Conservation (phyloP, 305 asterid genomes). For the Fraxinus greggii region DNA sequence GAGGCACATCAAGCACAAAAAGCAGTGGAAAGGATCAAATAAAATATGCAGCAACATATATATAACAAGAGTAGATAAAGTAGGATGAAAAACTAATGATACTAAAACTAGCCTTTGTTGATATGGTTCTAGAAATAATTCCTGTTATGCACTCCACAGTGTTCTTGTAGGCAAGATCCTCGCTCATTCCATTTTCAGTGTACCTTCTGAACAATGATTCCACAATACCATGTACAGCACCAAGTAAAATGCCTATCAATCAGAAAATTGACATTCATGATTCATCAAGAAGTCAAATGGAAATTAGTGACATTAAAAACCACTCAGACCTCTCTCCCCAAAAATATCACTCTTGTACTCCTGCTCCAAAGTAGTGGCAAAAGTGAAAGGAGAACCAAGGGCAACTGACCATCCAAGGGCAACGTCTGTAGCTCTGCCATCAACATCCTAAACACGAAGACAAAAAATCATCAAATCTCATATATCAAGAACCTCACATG, state of each 20-base stretch:
- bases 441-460: constrained; percentile 57
- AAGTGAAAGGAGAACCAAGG: constrained; percentile 94
- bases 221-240: constrained; percentile 96
- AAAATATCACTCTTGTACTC: constrained; percentile 95
- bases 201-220: constrained; percentile 81
- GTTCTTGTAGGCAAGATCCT: constrained; percentile 91
- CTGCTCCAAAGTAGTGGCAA: constrained; percentile 88
- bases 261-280: constrained; percentile 19
- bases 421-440: constrained; percentile 96
- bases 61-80: not conserved
- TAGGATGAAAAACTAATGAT: not conserved
- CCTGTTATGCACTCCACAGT: constrained; percentile 95
- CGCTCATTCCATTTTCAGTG: constrained; percentile 86
- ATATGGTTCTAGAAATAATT: constrained; percentile 74
- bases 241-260: constrained; percentile 76
- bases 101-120: constrained; percentile 58
- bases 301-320: not conserved
- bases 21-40: not conserved
- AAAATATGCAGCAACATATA: not conserved
- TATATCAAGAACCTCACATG: not conserved
- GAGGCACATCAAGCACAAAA: not conserved
- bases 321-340: constrained; percentile 74
- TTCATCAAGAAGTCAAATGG: not conserved
- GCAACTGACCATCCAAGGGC: constrained; percentile 99
- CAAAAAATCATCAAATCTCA: constrained; percentile 5